Evolutionary conservation across 371 early-diverging fungal species (phyloP).

Genomic region (Apophysomyces variabilis): DNA sequence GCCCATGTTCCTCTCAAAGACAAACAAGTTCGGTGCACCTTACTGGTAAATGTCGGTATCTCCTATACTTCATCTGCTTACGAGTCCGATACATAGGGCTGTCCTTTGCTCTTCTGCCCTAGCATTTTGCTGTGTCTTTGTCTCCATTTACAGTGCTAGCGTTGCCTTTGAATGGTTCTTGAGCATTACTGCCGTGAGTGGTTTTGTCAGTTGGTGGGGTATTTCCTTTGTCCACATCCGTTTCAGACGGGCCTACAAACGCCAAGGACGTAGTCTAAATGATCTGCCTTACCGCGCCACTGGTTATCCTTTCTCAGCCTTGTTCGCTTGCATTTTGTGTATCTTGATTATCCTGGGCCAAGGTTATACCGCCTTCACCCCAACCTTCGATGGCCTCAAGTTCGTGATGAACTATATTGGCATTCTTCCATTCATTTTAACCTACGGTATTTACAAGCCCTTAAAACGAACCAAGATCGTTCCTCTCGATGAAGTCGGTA

Average conservation of each 20-base stretch:
- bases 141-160: constrained; percentile 46
- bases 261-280: constrained; percentile 62
- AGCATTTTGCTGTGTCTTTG: constrained; percentile 58
- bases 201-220: constrained; percentile 76
- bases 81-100: constrained; percentile 23
- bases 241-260: constrained; percentile 74
- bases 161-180: constrained; percentile 71
- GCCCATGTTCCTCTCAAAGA: constrained; percentile 48
- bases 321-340: constrained; percentile 48
- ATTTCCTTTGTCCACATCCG: constrained; percentile 74
- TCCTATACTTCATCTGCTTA: background rate
- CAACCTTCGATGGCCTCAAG: constrained; percentile 22
- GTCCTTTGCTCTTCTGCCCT: constrained; percentile 53
- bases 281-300: constrained; percentile 74
- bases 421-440: constrained; percentile 36
- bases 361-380: constrained; percentile 35
- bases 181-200: constrained; percentile 68
- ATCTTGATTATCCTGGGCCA: constrained; percentile 59
- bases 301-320: constrained; percentile 65
- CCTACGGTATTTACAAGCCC: constrained; percentile 46
- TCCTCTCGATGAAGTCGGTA: constrained; percentile 56
- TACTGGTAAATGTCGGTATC: constrained; percentile 13
- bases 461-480: constrained; percentile 53
- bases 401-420: constrained; percentile 41
- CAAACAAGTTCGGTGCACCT: constrained; percentile 61